Percentiles rank a stretch among this genome's conserved stretches.
These are phyloP conservation scores for Chrysoporthe cubensis DNA, from an alignment of 2,329 filamentous ascomycete genomes.

Conservation along the genomic window DNA sequence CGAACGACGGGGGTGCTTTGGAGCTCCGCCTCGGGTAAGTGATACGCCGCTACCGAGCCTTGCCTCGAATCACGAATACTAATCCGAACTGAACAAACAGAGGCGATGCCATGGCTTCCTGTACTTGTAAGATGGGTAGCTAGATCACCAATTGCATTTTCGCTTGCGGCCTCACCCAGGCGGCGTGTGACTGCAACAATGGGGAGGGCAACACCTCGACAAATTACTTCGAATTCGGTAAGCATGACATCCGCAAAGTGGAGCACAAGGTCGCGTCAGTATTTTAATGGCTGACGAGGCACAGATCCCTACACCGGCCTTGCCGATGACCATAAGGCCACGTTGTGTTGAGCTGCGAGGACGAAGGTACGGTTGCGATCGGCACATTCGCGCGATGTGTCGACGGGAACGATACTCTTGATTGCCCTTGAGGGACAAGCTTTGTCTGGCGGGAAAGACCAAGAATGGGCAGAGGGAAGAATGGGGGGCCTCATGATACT, in stretches of 20 bases:
- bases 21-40: not conserved
- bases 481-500: not conserved
- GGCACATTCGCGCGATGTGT: conserved; percentile 1
- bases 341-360: conserved; percentile 9
- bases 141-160: not conserved
- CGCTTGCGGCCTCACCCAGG: not conserved
- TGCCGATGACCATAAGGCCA: not conserved
- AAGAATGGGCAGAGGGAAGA: not conserved
- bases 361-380: not conserved
- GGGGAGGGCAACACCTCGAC: not conserved
- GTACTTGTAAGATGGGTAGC: not conserved
- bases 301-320: conserved; percentile 12
- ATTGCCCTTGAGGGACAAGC: not conserved
- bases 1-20: conserved; percentile 1
- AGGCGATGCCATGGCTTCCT: not conserved
- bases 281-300: not conserved
- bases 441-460: not conserved
- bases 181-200: conserved; percentile 6
- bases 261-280: not conserved
- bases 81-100: not conserved
- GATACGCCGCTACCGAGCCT: not conserved
- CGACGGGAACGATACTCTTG: not conserved
- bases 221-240: not conserved
- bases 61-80: not conserved
- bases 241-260: not conserved